Percentiles rank a stretch among this genome's conserved stretches.
These are phyloP conservation scores for Dendrocalamus latiflorus DNA, from an alignment of 202 grass and related monocot genomes.

Conservation along the genomic window DNA sequence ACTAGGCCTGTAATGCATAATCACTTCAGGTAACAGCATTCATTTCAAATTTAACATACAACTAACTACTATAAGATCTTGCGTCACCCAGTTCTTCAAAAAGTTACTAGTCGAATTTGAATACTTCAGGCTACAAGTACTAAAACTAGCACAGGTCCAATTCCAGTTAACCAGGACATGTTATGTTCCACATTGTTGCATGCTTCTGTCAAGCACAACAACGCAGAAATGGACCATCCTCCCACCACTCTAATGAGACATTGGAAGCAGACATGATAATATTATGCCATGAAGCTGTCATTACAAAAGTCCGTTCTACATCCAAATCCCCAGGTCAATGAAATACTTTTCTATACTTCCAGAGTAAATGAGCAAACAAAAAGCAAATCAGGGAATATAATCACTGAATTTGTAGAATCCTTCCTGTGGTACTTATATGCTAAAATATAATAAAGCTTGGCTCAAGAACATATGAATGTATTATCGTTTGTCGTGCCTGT, in stretches of 20 bases:
- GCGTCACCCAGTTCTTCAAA: background rate
- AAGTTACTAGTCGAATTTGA: background rate
- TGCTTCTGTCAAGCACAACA: conserved; percentile 13
- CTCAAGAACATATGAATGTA: background rate
- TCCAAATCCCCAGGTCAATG: background rate
- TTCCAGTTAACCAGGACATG: background rate
- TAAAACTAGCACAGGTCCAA: background rate
- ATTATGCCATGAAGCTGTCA: background rate
- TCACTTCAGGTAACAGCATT: conserved; percentile 14
- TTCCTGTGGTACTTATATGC: background rate
- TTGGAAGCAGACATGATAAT: background rate
- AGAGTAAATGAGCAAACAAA: background rate
- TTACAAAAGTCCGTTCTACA: background rate
- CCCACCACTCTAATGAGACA: background rate
- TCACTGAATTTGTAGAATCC: background rate
- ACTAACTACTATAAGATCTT: background rate
- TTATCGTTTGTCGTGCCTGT: background rate
- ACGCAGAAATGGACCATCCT: background rate
- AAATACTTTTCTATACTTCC: conserved; percentile 4
- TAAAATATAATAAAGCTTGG: background rate
- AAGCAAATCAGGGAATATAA: background rate
- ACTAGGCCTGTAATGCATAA: conserved; percentile 45
- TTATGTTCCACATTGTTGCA: background rate
- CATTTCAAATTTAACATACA: conserved; percentile 16
- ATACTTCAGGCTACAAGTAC: background rate